Evolutionary conservation across 176 grass and related monocot genomes (phyloP).

Genomic region (Juncus effusus): DNA sequence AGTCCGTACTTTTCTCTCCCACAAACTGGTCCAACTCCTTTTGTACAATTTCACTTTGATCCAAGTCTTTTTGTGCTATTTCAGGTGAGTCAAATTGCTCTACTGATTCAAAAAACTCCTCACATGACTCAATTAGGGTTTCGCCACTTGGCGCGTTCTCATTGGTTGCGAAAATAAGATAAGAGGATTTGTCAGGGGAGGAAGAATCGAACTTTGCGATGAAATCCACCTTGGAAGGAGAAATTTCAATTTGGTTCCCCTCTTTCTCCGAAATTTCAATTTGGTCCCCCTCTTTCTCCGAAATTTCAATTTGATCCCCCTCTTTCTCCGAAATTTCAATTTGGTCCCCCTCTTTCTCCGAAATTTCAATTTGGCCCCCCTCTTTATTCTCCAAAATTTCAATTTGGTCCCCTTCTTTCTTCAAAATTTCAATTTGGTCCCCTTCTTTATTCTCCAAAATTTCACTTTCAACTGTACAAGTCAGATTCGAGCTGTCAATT

Average conservation of each 20-base stretch:
- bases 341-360: too few species aligned
- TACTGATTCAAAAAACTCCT: conserved; percentile 4
- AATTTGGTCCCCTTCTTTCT: too few species aligned
- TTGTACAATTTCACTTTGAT: conserved; percentile 11
- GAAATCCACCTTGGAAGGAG: conserved; percentile 16
- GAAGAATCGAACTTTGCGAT: conserved; percentile 21
- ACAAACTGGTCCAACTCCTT: neutral
- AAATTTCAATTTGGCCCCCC: conserved; percentile 8
- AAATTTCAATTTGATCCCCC: too few species aligned
- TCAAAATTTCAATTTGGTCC: neutral
- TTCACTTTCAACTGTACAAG: neutral
- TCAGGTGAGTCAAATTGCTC: conserved; percentile 4
- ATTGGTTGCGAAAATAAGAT: conserved; percentile 5
- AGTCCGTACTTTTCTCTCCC: conserved; percentile 10
- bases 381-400: too few species aligned
- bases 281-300: too few species aligned
- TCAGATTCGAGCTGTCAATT: too few species aligned
- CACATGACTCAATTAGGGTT: conserved; percentile 12
- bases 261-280: conserved; percentile 5
- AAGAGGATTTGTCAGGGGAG: conserved; percentile 5
- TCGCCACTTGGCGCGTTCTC: neutral
- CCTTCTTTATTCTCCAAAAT: neutral
- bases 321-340: too few species aligned
- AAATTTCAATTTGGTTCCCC: conserved; percentile 2
- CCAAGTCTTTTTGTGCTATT: conserved; percentile 11